Percentiles rank a stretch among this genome's conserved stretches.
Conservation (phyloP, 345 rosid genomes). For the Hibiscus tridactylites region DNA sequence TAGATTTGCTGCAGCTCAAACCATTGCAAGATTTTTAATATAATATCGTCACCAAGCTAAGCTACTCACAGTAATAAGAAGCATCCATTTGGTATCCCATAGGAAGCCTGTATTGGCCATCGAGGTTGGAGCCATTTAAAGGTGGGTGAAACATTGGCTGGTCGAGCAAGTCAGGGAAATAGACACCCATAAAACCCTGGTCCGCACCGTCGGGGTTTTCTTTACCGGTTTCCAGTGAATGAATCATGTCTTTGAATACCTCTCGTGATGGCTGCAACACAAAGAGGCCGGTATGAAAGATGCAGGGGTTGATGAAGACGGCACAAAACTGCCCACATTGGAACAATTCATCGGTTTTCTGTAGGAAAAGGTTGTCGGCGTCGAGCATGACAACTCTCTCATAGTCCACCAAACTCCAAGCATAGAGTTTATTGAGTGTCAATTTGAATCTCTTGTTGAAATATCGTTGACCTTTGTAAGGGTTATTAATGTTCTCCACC, state of each 20-base stretch:
- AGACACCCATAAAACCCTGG: conserved; percentile 84
- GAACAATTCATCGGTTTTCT: conserved; percentile 77
- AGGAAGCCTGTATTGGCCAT: conserved; percentile 80
- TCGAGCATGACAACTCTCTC: conserved; percentile 91
- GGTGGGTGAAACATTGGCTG: conserved; percentile 71
- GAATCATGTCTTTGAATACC: conserved; percentile 74
- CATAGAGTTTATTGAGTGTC: conserved; percentile 84
- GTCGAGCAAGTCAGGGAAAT: conserved; percentile 77
- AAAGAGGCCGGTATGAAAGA: conserved; percentile 96
- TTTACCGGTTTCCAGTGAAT: conserved; percentile 51
- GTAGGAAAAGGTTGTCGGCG: conserved; percentile 80
- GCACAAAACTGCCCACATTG: conserved; percentile 97
- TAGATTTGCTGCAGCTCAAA: not conserved
- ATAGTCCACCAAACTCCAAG: conserved; percentile 77
- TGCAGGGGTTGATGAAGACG: conserved; percentile 89
- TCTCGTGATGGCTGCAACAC: conserved; percentile 74
- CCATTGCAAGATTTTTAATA: not conserved
- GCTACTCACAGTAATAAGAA: conserved; percentile 67
- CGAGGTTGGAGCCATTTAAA: conserved; percentile 41
- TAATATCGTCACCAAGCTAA: not conserved
- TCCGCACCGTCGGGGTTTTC: conserved; percentile 94
- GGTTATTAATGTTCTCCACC: conserved; percentile 82
- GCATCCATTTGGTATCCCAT: conserved; percentile 99
- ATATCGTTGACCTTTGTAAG: conserved; percentile 55
- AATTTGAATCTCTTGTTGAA: conserved; percentile 72